These are phyloP conservation scores for Schizochytrium sp. DNA, from an alignment of 108 stramenopile genomes.

Conservation along the genomic window DNA sequence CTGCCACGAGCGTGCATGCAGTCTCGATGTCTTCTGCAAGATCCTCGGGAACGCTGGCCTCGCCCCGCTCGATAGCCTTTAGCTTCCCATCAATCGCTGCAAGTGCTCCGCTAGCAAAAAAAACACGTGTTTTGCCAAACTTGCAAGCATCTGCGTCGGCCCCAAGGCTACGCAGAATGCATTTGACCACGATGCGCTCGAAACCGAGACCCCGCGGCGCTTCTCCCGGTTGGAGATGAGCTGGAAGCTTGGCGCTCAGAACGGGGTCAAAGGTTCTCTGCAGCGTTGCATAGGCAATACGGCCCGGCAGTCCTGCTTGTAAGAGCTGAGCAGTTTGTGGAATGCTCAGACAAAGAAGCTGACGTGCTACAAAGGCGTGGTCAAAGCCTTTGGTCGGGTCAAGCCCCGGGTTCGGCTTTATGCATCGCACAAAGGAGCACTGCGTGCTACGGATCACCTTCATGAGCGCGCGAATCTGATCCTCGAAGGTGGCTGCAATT, in stretches of 20 bases:
- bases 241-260: not conserved
- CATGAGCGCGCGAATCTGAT: not conserved
- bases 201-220: not conserved
- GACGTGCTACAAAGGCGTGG: not conserved
- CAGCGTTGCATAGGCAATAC: not conserved
- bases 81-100: not conserved
- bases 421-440: not conserved
- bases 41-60: not conserved
- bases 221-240: not conserved
- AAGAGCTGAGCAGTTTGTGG: constrained; percentile 2
- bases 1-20: not conserved
- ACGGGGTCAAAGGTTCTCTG: not conserved
- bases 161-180: not conserved
- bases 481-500: not conserved
- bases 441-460: not conserved
- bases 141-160: not conserved
- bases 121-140: not conserved
- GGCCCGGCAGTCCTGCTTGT: not conserved
- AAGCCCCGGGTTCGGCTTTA: not conserved
- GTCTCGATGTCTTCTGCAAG: not conserved
- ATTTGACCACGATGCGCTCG: not conserved
- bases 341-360: not conserved
- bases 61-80: not conserved
- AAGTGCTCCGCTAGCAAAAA: not conserved
- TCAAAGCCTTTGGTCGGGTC: not conserved